Base-by-base conservation (phyloP, 192 early-diverging fungal genomes). In the Mortierella claussenii region DNA sequence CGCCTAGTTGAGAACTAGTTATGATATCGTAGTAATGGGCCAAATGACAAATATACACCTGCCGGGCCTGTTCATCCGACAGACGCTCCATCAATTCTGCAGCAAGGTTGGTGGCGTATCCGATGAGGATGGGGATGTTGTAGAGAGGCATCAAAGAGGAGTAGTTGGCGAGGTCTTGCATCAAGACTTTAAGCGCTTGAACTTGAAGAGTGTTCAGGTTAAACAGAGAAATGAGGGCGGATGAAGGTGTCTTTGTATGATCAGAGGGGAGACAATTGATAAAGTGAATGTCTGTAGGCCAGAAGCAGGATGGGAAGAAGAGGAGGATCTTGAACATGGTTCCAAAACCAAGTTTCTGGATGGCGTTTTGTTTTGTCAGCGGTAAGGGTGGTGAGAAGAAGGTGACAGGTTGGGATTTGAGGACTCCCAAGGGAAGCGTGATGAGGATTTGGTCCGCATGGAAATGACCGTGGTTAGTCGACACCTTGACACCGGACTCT, bases 321-420 rank as follows among this genome's bases (percentile, higher is more conserved):
- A 74, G 44, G 21, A 83, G n/a, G 13, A 79, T 76, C 51, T 83
- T 83, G 54, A 66, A 75, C 59, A 83, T 80, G 32, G 79, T 71
- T 2, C 82, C 82, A 17, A 83, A 69, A 2, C 81, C 78, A 2
- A 83, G 44, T 1, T 54, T 57, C 1, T 28, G 21, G 23, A 83
- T 73, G 0, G 82, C 80, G 4, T 27, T 40, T 48, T 65, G 68
- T 53, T 82, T 81, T 2, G 47, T 12, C 0, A 9, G 3, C 20
- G 82, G 82, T 12, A 83, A 56, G 2, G 49, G 57, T 13, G 82
- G 82, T 15, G 46, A 54, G 46, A 83, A 83, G 26, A 80, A 12
- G 1, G 52, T 20, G 20, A 17, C 13, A 26, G 65, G 49, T 31
- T 52, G 44, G 24, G 62, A 9, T 68, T 83, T 78, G 11, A 83